Evolutionary conservation across 768 basidiomycete genomes (phyloP).

Genomic region (Symmetrospora coprosmae): DNA sequence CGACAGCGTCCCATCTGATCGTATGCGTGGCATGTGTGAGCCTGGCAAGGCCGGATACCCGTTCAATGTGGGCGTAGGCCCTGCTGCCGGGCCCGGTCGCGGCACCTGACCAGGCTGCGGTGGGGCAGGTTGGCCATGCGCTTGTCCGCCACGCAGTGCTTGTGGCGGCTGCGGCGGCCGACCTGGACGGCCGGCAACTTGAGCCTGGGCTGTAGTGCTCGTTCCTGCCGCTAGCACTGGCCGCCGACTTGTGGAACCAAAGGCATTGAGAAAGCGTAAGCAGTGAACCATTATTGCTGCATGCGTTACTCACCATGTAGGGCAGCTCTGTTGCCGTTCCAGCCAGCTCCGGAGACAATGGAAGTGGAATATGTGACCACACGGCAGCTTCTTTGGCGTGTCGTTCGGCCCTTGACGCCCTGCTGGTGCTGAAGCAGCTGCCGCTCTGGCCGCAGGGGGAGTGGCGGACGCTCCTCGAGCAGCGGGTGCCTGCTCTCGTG

Average conservation of each 20-base stretch:
- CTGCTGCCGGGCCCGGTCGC: too few species aligned
- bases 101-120: not conserved
- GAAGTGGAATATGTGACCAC: slow-evolving; percentile 96
- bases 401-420: slow-evolving; percentile 46
- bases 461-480: too few species aligned
- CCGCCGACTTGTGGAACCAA: slow-evolving; percentile 24
- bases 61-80: not conserved
- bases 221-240: slow-evolving; percentile 26
- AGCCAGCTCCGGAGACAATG: slow-evolving; percentile 94
- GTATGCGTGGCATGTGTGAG: too few species aligned
- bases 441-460: not conserved
- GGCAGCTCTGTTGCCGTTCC: slow-evolving; percentile 95
- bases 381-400: slow-evolving; percentile 89
- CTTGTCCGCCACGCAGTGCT: not conserved
- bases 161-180: not conserved
- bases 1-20: too few species aligned
- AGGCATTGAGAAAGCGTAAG: not conserved
- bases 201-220: slow-evolving; percentile 26
- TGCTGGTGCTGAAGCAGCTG: slow-evolving; percentile 30
- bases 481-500: slow-evolving; percentile 1
- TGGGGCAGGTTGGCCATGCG: not conserved
- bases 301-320: slow-evolving; percentile 63
- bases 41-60: not conserved
- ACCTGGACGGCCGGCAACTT: slow-evolving; percentile 23
- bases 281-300: not conserved